phyloP scores from a whole-genome alignment of 2,329 filamentous ascomycete genomes.

The Simplicillium sp. region DNA sequence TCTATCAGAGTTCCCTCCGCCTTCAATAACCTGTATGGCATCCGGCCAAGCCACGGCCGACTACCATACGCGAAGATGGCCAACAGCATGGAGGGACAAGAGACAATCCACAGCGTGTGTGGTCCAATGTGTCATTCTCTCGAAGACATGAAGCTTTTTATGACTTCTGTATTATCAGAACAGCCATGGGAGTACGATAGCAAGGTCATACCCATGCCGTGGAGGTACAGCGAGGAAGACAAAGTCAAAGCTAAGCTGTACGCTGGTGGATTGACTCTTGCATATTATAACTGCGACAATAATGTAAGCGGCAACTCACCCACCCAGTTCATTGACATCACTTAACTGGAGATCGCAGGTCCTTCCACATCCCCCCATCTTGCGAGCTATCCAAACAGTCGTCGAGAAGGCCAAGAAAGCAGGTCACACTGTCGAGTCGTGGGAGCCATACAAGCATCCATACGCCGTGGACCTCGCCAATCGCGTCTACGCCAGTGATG shows the following conservation, averaged over 20 bases:
- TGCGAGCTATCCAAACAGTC: constrained; percentile 18
- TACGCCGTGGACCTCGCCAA: constrained; percentile 15
- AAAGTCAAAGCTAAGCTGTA: constrained; percentile 12
- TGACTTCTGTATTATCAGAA: constrained; percentile 18
- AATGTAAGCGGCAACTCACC: too few relatives aligned
- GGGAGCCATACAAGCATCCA: constrained; percentile 19
- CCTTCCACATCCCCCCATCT: constrained; percentile 25
- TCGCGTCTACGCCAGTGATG: constrained; percentile 18
- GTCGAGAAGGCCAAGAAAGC: constrained; percentile 13
- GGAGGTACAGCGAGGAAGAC: constrained; percentile 20
- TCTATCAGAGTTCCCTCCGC: constrained; percentile 21
- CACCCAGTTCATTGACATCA: too few relatives aligned
- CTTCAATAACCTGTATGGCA: constrained; percentile 19
- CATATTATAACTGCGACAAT: too few relatives aligned
- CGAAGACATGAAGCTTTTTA: constrained; percentile 10
- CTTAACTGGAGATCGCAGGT: too few relatives aligned
- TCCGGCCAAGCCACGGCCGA: constrained; percentile 13
- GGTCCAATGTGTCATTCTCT: constrained; percentile 21
- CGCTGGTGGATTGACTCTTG: constrained; percentile 16
- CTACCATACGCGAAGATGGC: constrained; percentile 22
- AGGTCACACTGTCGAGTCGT: constrained; percentile 18
- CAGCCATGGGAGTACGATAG: constrained; percentile 26
- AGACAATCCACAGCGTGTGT: constrained; percentile 20
- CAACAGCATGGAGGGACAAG: constrained; percentile 23
- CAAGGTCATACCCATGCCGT: constrained; percentile 23